Evolutionary conservation across 1,284 basidiomycete species (phyloP), one percentile per base, ranked within the genome.

Genomic region (Xerocomus amazonicus): DNA sequence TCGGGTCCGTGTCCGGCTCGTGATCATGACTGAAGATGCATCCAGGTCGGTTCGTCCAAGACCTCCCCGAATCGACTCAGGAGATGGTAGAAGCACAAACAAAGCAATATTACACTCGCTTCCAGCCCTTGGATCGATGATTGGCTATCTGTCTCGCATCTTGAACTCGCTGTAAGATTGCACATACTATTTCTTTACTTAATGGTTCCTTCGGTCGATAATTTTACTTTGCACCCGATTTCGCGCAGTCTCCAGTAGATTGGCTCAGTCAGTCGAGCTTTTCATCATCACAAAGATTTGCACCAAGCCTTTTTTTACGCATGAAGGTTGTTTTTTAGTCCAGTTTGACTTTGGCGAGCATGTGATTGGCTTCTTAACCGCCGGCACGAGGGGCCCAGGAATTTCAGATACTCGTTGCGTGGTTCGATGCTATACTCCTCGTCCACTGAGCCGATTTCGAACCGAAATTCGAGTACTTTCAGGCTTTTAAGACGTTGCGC

Each of bases 41-140:
- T n/a, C 27, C 23, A 92, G 94, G 90, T 13, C 80, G 80, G 9
- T 88, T 92, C 55, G 66, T 91, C 2, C 86, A 85, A 62, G 88
- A 92, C 59, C 78, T 97, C 8, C 90, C 95, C 1, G 96, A 98
- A 69, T 90, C 92, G 26, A 92, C 87, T 16, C 87, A 90, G 61
- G 92, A 94, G 58, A 77, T 83, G 52, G 79, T 87, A 4, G 90
- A 94, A 66, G 76, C 80, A 1, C 78, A 81, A 52, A 87, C 88
- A 10, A 97, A 96, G 65, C 79, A 81, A 42, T 83, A 81, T 55
- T 92, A 92, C 59, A 75, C 75, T 13, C 76, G 82, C 10, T 92
- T 90, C 63, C 74, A 79, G 53, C 69, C 74, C 6, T 53, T 68
- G 36, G 72, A 74, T 28, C 66, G 69, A 53, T 72, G 51, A 68